Evolutionary conservation across 805 yeast genomes (phyloP), one percentile per base, ranked within the genome.

Genomic region (Alloascoidea africana): DNA sequence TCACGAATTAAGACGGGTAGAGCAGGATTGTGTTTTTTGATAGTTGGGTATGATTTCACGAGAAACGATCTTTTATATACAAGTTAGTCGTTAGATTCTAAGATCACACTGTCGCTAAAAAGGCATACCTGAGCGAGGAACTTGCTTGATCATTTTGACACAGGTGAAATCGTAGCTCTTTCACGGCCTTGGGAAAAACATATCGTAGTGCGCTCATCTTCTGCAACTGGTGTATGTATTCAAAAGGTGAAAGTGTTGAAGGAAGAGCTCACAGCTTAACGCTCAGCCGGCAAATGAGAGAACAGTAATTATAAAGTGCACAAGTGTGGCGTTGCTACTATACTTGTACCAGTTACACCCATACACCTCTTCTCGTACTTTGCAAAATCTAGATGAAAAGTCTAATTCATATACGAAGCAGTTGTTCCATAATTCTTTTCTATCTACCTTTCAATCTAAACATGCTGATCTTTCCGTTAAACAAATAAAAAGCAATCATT

Each of bases 1-100:
- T 84, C 94, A 59, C 94, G 75, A 43, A 84, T 67, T 52, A 84
- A 64, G 39, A 84, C 75, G 8, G 93, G 93, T 18, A 80, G 60
- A 41, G 63, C 59, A 41, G 87, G 76, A 49, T 81, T 73, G 42
- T 70, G 53, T 52, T 71, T 69, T 49, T 68, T 69, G 49, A 84
- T 59, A n/a, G 62, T 50, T n/a, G 80, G 74, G 56, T 83, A 83
- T 50, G 75, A 63, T 40, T 68, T 63, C 36, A 69, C 58, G 44
- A 84, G 61, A 51, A 78, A 84, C 14, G 70, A 59, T 56, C 84
- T 67, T 27, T 14, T 3, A n/a, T 32, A 27, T 27, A 23, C 32
- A 16, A 32, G 30, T 33, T n/a, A 4, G 30, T 17, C 13, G 16
- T 36, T 34, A 14, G 36, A 16, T n/a, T 16, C 14, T 3, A 5